Percentiles rank a stretch among this genome's conserved stretches.
phyloP scores from a whole-genome alignment of 345 rosid species.

The Sapria himalayana region DNA sequence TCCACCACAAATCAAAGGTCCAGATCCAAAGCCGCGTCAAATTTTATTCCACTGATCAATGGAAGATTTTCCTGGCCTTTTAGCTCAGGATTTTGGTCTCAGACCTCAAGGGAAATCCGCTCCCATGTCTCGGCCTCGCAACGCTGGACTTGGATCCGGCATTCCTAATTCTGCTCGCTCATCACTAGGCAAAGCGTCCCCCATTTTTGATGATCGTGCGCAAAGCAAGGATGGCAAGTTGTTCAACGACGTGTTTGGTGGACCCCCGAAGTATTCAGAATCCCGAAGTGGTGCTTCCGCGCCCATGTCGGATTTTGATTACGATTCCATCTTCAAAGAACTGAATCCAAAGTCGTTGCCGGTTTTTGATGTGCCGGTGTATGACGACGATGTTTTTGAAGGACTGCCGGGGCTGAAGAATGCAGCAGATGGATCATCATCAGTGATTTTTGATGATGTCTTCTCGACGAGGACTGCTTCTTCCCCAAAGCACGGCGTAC shows the following conservation, averaged over 20 bases:
- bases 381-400: slow-evolving; percentile 48
- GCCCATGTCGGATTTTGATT: slow-evolving; percentile 16
- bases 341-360: slow-evolving; percentile 21
- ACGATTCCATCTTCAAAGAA: slow-evolving; percentile 27
- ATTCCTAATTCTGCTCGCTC: slow-evolving; percentile 7
- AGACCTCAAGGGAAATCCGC: slow-evolving; percentile 64
- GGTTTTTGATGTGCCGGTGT: slow-evolving; percentile 48
- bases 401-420: slow-evolving; percentile 43
- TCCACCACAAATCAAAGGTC: no score
- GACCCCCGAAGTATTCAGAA: slow-evolving; percentile 27
- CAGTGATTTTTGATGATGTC: slow-evolving; percentile 20
- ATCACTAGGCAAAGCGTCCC: slow-evolving; percentile 10
- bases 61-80: slow-evolving; percentile 52
- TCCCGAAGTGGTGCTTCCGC: slow-evolving; percentile 16
- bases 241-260: slow-evolving; percentile 33
- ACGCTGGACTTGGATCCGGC: slow-evolving; percentile 18
- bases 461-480: slow-evolving; percentile 19
- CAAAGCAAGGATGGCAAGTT: slow-evolving; percentile 10
- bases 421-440: slow-evolving; percentile 8
- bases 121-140: slow-evolving; percentile 44
- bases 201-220: slow-evolving; percentile 26
- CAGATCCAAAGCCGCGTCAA: no score
- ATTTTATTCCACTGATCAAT: no score
- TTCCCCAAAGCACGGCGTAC: slow-evolving; percentile 9
- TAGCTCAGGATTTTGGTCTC: slow-evolving; percentile 41